Base-by-base conservation (phyloP, 1,284 basidiomycete species). In the Heterobasidion occidentale region DNA sequence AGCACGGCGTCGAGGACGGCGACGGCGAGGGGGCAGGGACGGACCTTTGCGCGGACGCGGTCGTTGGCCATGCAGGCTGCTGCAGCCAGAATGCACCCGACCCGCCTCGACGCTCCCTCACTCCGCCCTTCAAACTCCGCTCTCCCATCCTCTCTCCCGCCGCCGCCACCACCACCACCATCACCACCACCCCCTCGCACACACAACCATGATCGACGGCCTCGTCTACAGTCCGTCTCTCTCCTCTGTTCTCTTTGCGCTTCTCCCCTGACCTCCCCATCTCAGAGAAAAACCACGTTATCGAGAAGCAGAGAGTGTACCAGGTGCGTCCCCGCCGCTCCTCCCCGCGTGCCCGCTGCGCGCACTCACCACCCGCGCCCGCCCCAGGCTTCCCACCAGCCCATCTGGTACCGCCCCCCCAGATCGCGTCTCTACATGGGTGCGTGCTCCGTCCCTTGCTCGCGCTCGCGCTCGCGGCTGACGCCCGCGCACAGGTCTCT, bases 21-120 rank as follows among this genome's bases (percentile, higher is more conserved):
- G 27, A 27, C 27, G 27, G 27, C 27, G 27, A 27, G 27, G 27
- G 27, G 27, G 5, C 27, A 27, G 3, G 27, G 27, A 77, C 83
- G 61, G 74, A 88, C 87, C 73, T 84, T 78, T 60, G 86, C 83
- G 61, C 87, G 85, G 63, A 88, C 81, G 66, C 86, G 85, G 63
- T 89, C 86, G 62, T 62, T 59, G 55, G 38, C 45, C 51, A 34
- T 34, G 46, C 15, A 42, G 54, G 38, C 48, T 42, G 51, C 58
- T 57, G 27, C 61, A 56, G 64, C 61, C 62, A 67, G 63, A 57
- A 62, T 59, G 58, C 54, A 60, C 64, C 61, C 62, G 66, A 65
- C 67, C 64, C 59, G 60, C 51, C 55, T 51, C 61, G 63, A 64
- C 19, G 46, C n/a, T 47, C 46, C 3, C 14, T 11, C 14, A 17